Evolutionary conservation across 441 rosid species (phyloP), one percentile per base, ranked within the genome.

Genomic region (Gossypium schwendimanii): DNA sequence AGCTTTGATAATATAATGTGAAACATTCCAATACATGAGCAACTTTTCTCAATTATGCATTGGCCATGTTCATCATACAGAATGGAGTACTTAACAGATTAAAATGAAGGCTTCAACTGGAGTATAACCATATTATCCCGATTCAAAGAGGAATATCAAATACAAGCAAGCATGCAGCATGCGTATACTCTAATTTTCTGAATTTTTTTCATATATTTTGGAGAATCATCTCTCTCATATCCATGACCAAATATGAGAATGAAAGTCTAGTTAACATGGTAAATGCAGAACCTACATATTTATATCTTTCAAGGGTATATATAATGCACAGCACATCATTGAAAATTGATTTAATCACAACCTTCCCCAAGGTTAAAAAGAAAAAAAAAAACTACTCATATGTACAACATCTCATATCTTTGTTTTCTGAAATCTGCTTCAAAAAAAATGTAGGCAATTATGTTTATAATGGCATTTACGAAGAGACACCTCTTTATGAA

Each of bases 321-420:
- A 79, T 31, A 20, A 54, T 73, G 63, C 61, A 53, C 49, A 64
- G 53, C n/a, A 17, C 28, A 21, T 67, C 69, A 63, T 2, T 5
- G 55, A 71, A 80, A 77, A 55, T 60, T 69, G 72, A 69, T 78
- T 68, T 28, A 44, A 54, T 61, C 23, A 53, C 70, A 65, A 57
- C 21, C 69, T 70, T 71, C 55, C 80, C 76, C 70, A 64, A 26
- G 15, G 63, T 70, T 39, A 39, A 39, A 36, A 36, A 36, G 2
- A 33, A 31, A 33, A 6, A 49, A 58, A 77, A 78, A 59, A 72
- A 76, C 77, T 80, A 75, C 64, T 44, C 58, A 58, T 78, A 83
- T 83, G 26, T 78, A 83, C 81, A 74, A 45, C 62, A 73, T 73
- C 64, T 78, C 70, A 39, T 18, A 70, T 75, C 60, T 78, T 71